These are phyloP conservation scores for Capronia americana DNA, from an alignment of 2,329 filamentous ascomycete genomes.

Conservation along the genomic window DNA sequence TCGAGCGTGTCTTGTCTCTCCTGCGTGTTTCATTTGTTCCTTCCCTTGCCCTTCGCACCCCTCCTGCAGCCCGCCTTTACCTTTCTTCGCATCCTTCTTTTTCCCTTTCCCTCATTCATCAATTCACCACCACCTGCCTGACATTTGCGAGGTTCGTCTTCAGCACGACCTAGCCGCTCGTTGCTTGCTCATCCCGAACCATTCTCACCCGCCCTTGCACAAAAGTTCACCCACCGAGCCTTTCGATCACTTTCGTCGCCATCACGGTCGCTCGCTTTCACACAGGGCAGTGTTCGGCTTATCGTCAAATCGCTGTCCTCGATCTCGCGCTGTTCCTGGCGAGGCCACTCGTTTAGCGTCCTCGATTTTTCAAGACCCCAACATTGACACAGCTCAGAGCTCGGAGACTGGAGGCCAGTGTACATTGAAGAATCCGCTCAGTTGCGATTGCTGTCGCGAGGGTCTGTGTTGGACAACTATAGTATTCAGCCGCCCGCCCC, in stretches of 20 bases:
- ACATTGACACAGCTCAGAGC: constrained; percentile 2
- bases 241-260: constrained; percentile 25
- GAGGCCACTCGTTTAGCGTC: constrained; percentile 34
- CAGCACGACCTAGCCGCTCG: constrained; percentile 39
- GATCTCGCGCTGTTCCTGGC: constrained; percentile 28
- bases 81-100: constrained; percentile 29
- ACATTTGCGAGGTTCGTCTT: constrained; percentile 38
- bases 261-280: constrained; percentile 30
- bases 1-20: constrained; percentile 28
- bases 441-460: neutral
- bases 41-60: constrained; percentile 31
- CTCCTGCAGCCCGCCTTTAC: constrained; percentile 35
- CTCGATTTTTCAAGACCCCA: constrained; percentile 14
- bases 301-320: constrained; percentile 21
- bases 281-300: constrained; percentile 20
- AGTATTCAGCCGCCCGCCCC: constrained; percentile 6
- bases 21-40: constrained; percentile 16
- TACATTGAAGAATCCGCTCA: neutral
- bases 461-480: neutral
- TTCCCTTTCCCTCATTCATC: constrained; percentile 40
- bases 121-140: constrained; percentile 33
- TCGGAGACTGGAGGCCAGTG: neutral
- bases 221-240: constrained; percentile 36
- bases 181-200: constrained; percentile 33
- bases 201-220: constrained; percentile 22